A percentile compares a stretch with the other conserved stretches of the same genome.
Conservation (phyloP, 306 rosid genomes). For the Lathyrus sativus region DNA sequence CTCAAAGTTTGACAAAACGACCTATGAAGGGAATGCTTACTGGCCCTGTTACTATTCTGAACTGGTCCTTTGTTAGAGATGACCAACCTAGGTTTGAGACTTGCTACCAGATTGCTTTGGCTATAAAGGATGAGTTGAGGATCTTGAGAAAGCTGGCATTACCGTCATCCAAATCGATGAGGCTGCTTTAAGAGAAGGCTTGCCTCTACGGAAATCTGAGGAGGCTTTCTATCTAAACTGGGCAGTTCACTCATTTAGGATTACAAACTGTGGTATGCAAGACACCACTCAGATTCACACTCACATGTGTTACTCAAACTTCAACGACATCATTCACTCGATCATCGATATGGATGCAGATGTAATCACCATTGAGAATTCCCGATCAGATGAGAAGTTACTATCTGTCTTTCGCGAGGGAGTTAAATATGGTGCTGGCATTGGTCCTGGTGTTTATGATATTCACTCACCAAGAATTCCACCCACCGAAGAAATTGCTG, state of each 20-base stretch:
- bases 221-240: no score
- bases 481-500: slow-evolving; percentile 67
- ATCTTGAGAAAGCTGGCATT: slow-evolving; percentile 78
- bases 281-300: slow-evolving; percentile 90
- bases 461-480: slow-evolving; percentile 91
- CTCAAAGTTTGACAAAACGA: no score
- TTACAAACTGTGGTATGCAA: slow-evolving; percentile 68
- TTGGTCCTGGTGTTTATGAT: slow-evolving; percentile 87
- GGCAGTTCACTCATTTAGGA: slow-evolving; percentile 91
- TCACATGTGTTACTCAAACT: no score
- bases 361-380: slow-evolving; percentile 87
- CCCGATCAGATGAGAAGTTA: slow-evolving; percentile 81
- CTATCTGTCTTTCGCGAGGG: slow-evolving; percentile 80
- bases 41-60: no score
- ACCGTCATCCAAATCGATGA: slow-evolving; percentile 83
- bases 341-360: slow-evolving; percentile 88
- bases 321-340: slow-evolving; percentile 85
- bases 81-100: no score
- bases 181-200: slow-evolving; percentile 88
- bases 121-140: no score
- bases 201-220: slow-evolving; percentile 77
- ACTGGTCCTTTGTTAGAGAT: no score
- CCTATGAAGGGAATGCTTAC: no score
- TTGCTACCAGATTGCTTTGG: no score
- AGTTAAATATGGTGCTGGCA: slow-evolving; percentile 79